These are phyloP conservation scores for Periconia sp. DNA, from an alignment of 2,329 filamentous ascomycete genomes.

Conservation along the genomic window DNA sequence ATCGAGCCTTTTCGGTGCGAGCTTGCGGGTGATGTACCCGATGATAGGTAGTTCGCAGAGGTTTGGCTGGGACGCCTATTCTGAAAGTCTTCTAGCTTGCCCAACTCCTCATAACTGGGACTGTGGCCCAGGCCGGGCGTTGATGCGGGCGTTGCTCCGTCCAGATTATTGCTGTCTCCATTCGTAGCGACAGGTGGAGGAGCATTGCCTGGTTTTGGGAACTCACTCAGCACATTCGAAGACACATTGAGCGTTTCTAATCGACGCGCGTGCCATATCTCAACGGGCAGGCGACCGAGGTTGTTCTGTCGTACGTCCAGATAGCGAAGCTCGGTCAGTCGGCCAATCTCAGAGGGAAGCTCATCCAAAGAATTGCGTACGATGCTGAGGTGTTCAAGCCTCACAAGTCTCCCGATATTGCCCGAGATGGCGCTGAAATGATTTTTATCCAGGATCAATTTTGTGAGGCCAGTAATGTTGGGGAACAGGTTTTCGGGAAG, in stretches of 20 bases:
- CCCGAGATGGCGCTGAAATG: constrained; percentile 89
- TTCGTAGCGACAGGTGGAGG: constrained; percentile 59
- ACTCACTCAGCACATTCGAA: constrained; percentile 87
- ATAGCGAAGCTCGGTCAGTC: constrained; percentile 78
- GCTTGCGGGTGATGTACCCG: constrained; percentile 70
- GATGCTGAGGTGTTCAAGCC: constrained; percentile 89
- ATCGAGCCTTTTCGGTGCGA: constrained; percentile 76
- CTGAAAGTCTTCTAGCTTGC: constrained; percentile 63
- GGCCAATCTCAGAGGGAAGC: constrained; percentile 84
- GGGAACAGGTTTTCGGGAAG: constrained; percentile 85
- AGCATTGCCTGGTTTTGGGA: constrained; percentile 78
- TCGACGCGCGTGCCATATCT: constrained; percentile 94
- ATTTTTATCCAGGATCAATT: constrained; percentile 89
- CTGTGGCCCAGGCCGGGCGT: constrained; percentile 51
- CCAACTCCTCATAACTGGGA: constrained; percentile 78
- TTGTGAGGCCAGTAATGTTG: constrained; percentile 83
- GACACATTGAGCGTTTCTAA: constrained; percentile 92
- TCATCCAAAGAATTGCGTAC: constrained; percentile 86
- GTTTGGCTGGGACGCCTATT: constrained; percentile 80
- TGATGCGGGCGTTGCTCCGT: constrained; percentile 49
- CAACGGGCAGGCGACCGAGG: constrained; percentile 80
- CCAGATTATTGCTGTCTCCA: constrained; percentile 32
- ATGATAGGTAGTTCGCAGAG: constrained; percentile 74
- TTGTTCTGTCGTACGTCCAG: constrained; percentile 94
- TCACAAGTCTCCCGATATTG: constrained; percentile 80